Evolutionary conservation across 2,329 filamentous ascomycete genomes (phyloP).

Genomic region (Cladophialophora immunda): DNA sequence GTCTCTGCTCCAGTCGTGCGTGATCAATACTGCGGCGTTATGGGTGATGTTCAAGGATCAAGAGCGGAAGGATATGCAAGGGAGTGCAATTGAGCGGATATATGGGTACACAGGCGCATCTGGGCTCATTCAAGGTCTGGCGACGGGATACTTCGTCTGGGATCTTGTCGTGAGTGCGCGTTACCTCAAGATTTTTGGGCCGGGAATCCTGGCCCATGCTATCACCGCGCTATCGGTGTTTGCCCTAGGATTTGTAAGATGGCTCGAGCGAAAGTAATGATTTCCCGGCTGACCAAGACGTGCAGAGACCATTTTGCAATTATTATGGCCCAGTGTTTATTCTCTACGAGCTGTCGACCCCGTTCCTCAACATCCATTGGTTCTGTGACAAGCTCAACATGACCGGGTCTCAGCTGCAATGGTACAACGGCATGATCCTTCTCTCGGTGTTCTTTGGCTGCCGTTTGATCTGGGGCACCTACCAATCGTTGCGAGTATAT

Average conservation of each 20-base stretch:
- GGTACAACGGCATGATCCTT: conserved; percentile 69
- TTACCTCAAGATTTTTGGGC: conserved; percentile 66
- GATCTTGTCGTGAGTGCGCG: conserved; percentile 66
- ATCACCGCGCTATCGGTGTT: conserved; percentile 69
- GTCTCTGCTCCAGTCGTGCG: conserved; percentile 65
- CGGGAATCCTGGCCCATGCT: conserved; percentile 69
- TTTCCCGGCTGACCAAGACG: conserved; percentile 19
- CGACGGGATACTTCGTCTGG: conserved; percentile 71
- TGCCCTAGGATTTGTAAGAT: conserved; percentile 69
- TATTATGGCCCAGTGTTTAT: conserved; percentile 72
- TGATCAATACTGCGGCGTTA: conserved; percentile 65
- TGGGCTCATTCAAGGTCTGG: conserved; percentile 68
- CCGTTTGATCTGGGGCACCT: conserved; percentile 70
- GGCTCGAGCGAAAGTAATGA: neutral
- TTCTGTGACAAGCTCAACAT: conserved; percentile 74
- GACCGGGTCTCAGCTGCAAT: conserved; percentile 68
- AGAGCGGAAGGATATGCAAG: conserved; percentile 63
- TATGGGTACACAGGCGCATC: conserved; percentile 69
- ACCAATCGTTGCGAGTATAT: conserved; percentile 66
- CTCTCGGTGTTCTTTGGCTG: conserved; percentile 68
- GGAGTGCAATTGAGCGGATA: conserved; percentile 58
- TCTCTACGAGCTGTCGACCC: conserved; percentile 72
- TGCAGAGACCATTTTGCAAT: conserved; percentile 70
- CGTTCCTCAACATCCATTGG: conserved; percentile 75
- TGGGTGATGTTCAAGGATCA: conserved; percentile 66